Evolutionary conservation across 2,329 filamentous ascomycete species (phyloP).

Genomic region (Claviceps maximensis): DNA sequence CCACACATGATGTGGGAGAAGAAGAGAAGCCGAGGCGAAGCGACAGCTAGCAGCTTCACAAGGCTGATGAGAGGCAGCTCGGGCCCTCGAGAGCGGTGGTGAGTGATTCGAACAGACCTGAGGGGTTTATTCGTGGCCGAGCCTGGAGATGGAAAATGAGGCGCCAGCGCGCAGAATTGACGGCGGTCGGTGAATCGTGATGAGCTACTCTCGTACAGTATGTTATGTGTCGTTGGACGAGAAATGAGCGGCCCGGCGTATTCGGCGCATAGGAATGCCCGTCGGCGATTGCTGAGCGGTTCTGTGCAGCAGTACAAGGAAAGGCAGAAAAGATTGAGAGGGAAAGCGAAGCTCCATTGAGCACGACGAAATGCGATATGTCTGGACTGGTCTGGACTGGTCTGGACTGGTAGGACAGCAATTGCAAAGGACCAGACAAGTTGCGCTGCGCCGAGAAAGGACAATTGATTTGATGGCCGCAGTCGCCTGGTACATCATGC

Average conservation of each 20-base stretch:
- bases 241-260: not conserved
- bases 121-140: not conserved
- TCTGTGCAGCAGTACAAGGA: not conserved
- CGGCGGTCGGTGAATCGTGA: not conserved
- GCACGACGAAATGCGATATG: not conserved
- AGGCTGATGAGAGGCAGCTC: not conserved
- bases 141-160: not conserved
- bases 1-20: slow-evolving; percentile 3
- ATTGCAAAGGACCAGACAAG: not conserved
- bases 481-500: too few species aligned
- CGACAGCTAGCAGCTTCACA: not conserved
- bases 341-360: not conserved
- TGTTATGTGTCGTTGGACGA: not conserved
- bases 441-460: not conserved
- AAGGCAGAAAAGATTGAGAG: not conserved
- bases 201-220: not conserved
- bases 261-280: not conserved
- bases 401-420: not conserved
- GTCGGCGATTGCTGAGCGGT: not conserved
- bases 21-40: not conserved
- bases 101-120: not conserved
- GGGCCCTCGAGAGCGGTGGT: not conserved
- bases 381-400: too few species aligned
- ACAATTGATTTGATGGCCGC: not conserved
- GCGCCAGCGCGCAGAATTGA: not conserved